These are phyloP conservation scores for Aureobasidium lini DNA, from an alignment of 2,329 filamentous ascomycete genomes.

Conservation along the genomic window DNA sequence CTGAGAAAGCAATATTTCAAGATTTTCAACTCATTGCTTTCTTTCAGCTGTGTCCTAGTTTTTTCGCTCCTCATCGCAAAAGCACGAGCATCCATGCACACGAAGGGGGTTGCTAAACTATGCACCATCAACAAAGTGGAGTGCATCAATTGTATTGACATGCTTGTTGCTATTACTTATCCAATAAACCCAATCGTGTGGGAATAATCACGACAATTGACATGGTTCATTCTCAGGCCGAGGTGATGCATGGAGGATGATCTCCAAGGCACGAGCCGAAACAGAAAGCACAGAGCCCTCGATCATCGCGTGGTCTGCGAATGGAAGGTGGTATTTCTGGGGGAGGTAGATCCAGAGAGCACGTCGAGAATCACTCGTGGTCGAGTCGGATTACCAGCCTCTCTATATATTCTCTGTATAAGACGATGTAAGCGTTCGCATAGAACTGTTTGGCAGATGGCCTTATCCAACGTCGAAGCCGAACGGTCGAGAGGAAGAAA, in stretches of 20 bases:
- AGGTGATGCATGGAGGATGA: not conserved
- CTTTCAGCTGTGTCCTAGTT: not conserved
- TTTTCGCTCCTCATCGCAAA: not conserved
- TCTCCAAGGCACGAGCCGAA: constrained; percentile 1
- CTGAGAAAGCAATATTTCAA: constrained; percentile 2
- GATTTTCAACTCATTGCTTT: not conserved
- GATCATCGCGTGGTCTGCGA: not conserved
- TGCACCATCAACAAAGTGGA: not conserved
- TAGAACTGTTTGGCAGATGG: not conserved
- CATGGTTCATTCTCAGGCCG: not conserved
- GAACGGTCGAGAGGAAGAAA: not conserved
- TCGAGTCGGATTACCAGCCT: not conserved
- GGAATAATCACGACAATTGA: not conserved
- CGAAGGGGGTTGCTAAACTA: not conserved
- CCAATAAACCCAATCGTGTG: constrained; percentile 10
- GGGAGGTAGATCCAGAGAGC: not conserved
- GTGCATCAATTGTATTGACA: not conserved
- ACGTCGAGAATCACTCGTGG: not conserved
- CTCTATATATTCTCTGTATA: not conserved
- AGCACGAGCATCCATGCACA: constrained; percentile 12
- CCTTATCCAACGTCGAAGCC: constrained; percentile 5
- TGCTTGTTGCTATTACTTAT: not conserved
- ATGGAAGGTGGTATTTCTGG: not conserved
- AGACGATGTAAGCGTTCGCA: not conserved
- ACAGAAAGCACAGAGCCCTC: constrained; percentile 4